Conservation (phyloP, 768 basidiomycete species). For the Neoboletus magnificus region DNA sequence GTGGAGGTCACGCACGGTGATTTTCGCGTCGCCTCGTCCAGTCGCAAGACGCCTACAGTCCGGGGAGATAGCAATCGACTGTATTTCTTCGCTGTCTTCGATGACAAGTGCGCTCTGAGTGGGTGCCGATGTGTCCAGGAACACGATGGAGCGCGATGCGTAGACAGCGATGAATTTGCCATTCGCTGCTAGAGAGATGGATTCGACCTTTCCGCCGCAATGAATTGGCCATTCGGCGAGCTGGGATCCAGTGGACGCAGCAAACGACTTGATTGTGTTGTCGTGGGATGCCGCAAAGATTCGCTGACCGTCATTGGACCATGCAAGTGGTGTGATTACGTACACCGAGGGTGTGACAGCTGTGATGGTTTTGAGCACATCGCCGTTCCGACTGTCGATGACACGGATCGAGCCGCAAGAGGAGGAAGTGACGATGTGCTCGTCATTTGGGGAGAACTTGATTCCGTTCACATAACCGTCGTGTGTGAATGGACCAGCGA, state of each 20-base stretch:
- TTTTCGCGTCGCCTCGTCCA: too few species aligned
- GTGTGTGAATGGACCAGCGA: background rate
- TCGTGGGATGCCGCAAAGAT: background rate
- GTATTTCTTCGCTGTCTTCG: background rate
- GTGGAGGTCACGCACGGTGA: too few species aligned
- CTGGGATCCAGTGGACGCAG: background rate
- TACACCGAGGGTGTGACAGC: too few species aligned
- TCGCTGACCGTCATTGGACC: too few species aligned
- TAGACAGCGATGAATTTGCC: background rate
- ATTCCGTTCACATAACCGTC: background rate
- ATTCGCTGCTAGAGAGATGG: background rate
- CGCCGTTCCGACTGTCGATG: too few species aligned
- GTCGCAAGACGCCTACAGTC: background rate
- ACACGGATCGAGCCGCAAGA: too few species aligned
- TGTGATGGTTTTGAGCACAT: too few species aligned
- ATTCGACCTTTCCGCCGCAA: background rate
- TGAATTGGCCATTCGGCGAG: background rate
- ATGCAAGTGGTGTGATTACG: too few species aligned
- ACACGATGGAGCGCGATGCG: background rate
- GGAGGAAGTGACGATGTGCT: background rate
- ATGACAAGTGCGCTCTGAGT: background rate
- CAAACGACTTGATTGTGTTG: background rate
- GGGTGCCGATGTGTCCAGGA: background rate
- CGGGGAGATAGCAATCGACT: background rate
- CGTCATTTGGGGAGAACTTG: background rate